Evolutionary conservation across 371 early-diverging fungal genomes (phyloP), one percentile per base, ranked within the genome.

Genomic region (Thermomucor indicae-seudaticae): DNA sequence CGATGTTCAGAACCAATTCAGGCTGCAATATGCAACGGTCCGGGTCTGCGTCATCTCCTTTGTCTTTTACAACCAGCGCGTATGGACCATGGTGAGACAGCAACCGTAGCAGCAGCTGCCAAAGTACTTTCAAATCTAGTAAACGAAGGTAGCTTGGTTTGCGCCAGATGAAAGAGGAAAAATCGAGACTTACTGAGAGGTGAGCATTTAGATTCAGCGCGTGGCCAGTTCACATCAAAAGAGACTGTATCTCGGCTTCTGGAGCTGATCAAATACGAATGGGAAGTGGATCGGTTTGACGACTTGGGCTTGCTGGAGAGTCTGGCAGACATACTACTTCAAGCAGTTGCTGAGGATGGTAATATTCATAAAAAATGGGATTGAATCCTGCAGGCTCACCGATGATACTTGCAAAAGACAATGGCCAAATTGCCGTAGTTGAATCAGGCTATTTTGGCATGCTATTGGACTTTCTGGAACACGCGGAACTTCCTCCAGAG

Each of bases 381-480:
- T 60, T 43, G 54, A 56, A 3, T 47, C 59, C 2, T 52, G 53
- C 2, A 24, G 44, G 19, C 42, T 52, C 11, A 16, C 17, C 14
- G 8, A 32, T 34, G 5, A 52, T 53, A n/a, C n/a, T n/a, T n/a
- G n/a, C n/a, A n/a, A n/a, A n/a, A 65, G 79, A 77, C 14, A 39
- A 57, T 7, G 74, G 69, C 19, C 79, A 82, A 44, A 54, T 49
- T 14, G 58, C 64, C 16, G 63, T 78, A n/a, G 53, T 66, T 22
- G 62, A 73, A 17, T 59, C 64, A 1, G 70, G 65, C 1, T 50
- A 53, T 20, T 63, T 79, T 25, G 43, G 53, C 1, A 39, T 56
- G 14, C 41, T 82, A 20, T 44, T 82, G 10, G 68, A 75, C 40
- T 69, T 82, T 38, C 28, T 79, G 11, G 71, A 78, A 35, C 48